A percentile compares a stretch with the other conserved stretches of the same genome.
phyloP scores from a whole-genome alignment of 306 rosid species.

The Purshia tridentata region DNA sequence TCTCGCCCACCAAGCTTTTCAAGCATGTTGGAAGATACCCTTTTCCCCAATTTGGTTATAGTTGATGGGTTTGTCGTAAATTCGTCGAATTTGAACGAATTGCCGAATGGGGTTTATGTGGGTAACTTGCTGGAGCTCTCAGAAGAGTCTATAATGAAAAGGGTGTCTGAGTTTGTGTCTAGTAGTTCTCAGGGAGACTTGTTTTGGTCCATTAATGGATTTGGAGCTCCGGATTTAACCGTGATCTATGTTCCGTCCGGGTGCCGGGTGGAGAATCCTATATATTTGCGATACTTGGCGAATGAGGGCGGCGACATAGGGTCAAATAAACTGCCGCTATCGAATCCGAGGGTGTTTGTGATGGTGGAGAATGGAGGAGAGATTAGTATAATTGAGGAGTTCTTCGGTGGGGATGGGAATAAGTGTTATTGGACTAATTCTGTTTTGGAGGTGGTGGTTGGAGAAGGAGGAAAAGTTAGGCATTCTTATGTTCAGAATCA shows the following conservation, averaged over 20 bases:
- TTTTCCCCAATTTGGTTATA: conserved; percentile 45
- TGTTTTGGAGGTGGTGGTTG: conserved; percentile 64
- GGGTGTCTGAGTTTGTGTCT: conserved; percentile 44
- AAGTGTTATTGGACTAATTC: conserved; percentile 72
- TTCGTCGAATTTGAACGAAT: conserved; percentile 32
- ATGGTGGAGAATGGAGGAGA: conserved; percentile 85
- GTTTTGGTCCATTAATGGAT: conserved; percentile 90
- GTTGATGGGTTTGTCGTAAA: conserved; percentile 50
- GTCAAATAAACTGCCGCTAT: conserved; percentile 43
- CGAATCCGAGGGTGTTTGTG: conserved; percentile 86
- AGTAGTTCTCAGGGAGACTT: conserved; percentile 50
- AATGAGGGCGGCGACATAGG: conserved; percentile 40
- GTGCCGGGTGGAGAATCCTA: conserved; percentile 57
- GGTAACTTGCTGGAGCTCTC: conserved; percentile 53
- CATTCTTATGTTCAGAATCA: conserved; percentile 93
- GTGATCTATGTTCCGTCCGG: conserved; percentile 76
- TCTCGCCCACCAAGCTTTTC: conserved; percentile 33
- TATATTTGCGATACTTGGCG: conserved; percentile 57
- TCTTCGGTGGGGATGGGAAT: conserved; percentile 35
- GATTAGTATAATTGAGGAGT: conserved; percentile 71
- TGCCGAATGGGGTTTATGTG: conserved; percentile 62
- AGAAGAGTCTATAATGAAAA: conserved; percentile 26
- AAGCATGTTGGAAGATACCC: conserved; percentile 11
- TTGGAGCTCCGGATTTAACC: conserved; percentile 81
- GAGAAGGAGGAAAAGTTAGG: conserved; percentile 69